phyloP scores from a whole-genome alignment of 73 alveolate species.

The Tetrahymena borealis region DNA sequence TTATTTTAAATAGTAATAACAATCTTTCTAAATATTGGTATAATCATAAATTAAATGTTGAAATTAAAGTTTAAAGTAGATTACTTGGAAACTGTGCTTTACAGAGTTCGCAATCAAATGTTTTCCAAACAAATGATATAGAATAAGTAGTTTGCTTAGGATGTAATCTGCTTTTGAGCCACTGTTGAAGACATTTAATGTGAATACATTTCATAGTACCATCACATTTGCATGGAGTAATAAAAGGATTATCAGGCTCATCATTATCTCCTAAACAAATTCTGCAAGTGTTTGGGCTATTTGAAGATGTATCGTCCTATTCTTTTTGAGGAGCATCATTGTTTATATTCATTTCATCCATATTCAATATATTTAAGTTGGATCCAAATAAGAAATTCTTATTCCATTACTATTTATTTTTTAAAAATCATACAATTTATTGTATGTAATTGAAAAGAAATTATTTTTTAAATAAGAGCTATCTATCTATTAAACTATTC shows the following conservation, averaged over 20 bases:
- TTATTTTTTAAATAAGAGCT: no score
- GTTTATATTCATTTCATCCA: not conserved
- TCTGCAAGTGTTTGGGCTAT: slow-evolving; percentile 46
- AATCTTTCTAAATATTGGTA: no score
- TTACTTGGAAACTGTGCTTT: slow-evolving; percentile 69
- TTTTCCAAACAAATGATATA: slow-evolving; percentile 68
- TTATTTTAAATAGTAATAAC: not conserved
- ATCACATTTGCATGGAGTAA: slow-evolving; percentile 79
- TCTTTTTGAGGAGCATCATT: not conserved
- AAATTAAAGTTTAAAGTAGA: no score
- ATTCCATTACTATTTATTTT: not conserved
- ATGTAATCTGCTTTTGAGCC: slow-evolving; percentile 71
- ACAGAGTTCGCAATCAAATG: slow-evolving; percentile 91
- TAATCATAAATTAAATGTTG: no score
- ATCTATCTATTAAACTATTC: no score
- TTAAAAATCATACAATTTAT: no score
- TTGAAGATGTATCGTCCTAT: not conserved
- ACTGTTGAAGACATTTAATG: slow-evolving; percentile 72
- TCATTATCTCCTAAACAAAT: slow-evolving; percentile 73
- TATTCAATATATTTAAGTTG: not conserved
- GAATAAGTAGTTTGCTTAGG: slow-evolving; percentile 59
- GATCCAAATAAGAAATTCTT: not conserved
- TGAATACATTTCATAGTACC: slow-evolving; percentile 84
- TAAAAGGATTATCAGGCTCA: slow-evolving; percentile 62
- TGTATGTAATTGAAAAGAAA: no score